Evolutionary conservation across 257 asterid genomes (phyloP), one percentile per base, ranked within the genome.

Genomic region (Penstemon newberryi): DNA sequence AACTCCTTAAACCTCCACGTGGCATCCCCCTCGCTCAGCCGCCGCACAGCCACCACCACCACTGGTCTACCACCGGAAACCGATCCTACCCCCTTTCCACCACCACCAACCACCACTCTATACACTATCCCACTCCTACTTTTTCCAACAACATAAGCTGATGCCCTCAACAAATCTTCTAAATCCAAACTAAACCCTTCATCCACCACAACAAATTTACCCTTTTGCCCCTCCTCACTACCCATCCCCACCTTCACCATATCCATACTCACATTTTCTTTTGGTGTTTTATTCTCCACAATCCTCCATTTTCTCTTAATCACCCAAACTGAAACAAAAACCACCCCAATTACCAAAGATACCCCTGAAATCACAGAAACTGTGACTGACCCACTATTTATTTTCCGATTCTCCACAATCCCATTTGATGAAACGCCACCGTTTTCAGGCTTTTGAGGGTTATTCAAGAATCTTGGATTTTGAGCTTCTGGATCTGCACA

Each of bases 141-240:
- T 66, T 94, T 94, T n/a, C 99, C 97, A 18, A 91, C 86, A 10
- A 90, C 97, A 77, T 90, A 91, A 66, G 99, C 99, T 4, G 99
- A 94, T 6, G 99, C 96, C 87, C 97, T 87, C 75, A 94, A 73
- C 75, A 94, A 78, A 86, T 94, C 99, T 78, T 94, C 99, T 60
- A 94, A 73, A 39, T 89, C 99, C 87, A 94, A 78, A 13, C 72
- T 78, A 69, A 94, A 86, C 68, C 95, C 91, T 65, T 87, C 96
- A 64, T 91, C 93, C 2, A 94, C n/a, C 8, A 81, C 85, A 3
- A 82, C 89, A 45, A 85, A 93, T 82, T 83, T 90, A 66, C 99
- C 91, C 76, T 87, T 87, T 56, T 84, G 88, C 74, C 89, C 91
- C 65, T 87, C 97, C 71, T 81, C 96, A 38, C 76, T 68, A 37